These are phyloP conservation scores for Echeveria elegans DNA, from an alignment of 164 flowering plant genomes.

Conservation along the genomic window DNA sequence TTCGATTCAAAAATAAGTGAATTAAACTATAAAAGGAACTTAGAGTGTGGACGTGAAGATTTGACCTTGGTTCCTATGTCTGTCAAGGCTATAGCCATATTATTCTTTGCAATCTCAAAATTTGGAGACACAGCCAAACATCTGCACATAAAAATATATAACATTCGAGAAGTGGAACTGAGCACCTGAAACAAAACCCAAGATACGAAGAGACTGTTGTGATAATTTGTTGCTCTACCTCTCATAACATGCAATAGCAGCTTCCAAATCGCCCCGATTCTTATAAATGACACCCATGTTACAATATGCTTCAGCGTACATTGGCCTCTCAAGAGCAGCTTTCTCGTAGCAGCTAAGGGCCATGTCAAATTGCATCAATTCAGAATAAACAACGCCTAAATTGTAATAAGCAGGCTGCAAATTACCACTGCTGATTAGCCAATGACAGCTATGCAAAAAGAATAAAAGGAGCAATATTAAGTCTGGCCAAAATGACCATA, in stretches of 20 bases:
- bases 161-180: background rate
- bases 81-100: constrained; percentile 98
- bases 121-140: constrained; percentile 95
- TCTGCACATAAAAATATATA: constrained; percentile 30
- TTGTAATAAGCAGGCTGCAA: constrained; percentile 99
- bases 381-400: constrained; percentile 98
- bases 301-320: constrained; percentile 99
- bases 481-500: constrained; percentile 26
- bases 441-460: background rate
- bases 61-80: constrained; percentile 99
- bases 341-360: constrained; percentile 94
- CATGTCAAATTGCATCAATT: constrained; percentile 89
- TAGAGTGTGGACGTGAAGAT: background rate
- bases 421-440: background rate
- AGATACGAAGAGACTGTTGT: background rate
- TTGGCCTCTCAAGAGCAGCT: constrained; percentile 91
- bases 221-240: constrained; percentile 37
- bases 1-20: background rate
- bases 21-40: background rate
- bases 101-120: constrained; percentile 98
- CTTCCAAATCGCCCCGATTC: constrained; percentile 88
- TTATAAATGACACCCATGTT: constrained; percentile 98
- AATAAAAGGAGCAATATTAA: background rate
- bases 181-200: background rate
- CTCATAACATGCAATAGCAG: constrained; percentile 95